Percentiles rank a stretch among this genome's conserved stretches.
phyloP scores from a whole-genome alignment of 768 basidiomycete genomes.

The Saitozyma podzolica region DNA sequence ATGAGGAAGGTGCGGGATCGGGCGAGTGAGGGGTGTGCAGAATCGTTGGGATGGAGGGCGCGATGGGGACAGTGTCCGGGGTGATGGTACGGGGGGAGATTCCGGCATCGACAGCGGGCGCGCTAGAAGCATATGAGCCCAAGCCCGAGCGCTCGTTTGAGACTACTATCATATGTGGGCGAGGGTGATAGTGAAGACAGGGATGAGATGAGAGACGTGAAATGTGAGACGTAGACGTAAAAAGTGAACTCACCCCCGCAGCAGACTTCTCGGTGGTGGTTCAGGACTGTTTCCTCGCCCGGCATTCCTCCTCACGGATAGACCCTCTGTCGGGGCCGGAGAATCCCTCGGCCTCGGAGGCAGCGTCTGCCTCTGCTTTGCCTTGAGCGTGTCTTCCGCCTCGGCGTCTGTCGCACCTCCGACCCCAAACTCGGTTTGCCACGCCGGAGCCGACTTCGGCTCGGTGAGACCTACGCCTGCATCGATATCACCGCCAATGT shows the following conservation, averaged over 20 bases:
- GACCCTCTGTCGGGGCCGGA: slow-evolving; percentile 1
- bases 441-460: slow-evolving; percentile 31
- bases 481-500: too few species aligned
- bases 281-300: slow-evolving; percentile 16
- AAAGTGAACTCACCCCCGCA: slow-evolving; percentile 8
- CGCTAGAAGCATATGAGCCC: too few species aligned
- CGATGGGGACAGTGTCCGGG: slow-evolving; percentile 1
- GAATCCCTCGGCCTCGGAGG: slow-evolving; percentile 16
- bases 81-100: neutral
- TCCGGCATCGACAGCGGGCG: too few species aligned
- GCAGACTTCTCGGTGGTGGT: slow-evolving; percentile 10
- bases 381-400: slow-evolving; percentile 19
- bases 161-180: too few species aligned
- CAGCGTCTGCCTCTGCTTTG: slow-evolving; percentile 23
- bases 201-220: slow-evolving; percentile 6
- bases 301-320: slow-evolving; percentile 10
- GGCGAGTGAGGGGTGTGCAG: slow-evolving; percentile 2
- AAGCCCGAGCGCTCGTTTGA: too few species aligned
- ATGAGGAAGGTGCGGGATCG: slow-evolving; percentile 17
- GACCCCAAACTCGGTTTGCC: slow-evolving; percentile 28
- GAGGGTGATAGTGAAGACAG: neutral
- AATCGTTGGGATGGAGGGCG: neutral
- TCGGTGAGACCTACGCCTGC: neutral
- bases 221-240: neutral
- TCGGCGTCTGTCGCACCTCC: slow-evolving; percentile 5